Base-by-base conservation (phyloP, 2,329 filamentous ascomycete genomes). In the Pseudogymnoascus sp. region DNA sequence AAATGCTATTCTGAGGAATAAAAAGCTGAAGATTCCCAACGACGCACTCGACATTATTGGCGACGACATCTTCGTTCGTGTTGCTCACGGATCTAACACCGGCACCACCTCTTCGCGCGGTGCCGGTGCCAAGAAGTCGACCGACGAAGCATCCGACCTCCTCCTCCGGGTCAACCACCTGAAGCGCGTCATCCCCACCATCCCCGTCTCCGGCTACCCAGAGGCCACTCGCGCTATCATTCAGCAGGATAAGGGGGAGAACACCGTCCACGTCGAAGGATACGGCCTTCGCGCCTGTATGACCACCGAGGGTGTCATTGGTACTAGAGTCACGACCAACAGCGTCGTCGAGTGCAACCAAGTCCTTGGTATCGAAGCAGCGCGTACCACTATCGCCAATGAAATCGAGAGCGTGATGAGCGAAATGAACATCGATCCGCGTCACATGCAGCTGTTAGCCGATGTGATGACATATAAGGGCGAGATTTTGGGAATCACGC, bases 391-490 rank as follows among this genome's bases (percentile, higher is more conserved):
- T 5, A 97, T 99, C 71, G 90, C 94, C 59, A 80, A 84, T 51
- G 94, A 99, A 78, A 97, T 99, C 70, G 83, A 82, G 61, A 81
- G 83, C 60, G 94, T 97, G 72, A 99, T 97, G 92, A 85, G 85
- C 36, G 86, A 88, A 73, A 97, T 99, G 92, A 87, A 85, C 74
- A 97, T 99, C 70, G 94, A 99, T 76, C 93, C 92, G 48, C 90
- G 94, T 62, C 94, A 99, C 78, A 97, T 99, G 92, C 89, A 97
- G 74, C 83, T 99, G 15, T 84, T 99, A 1, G 93, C 94, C 9
- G 94, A 99, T 71, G 92, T 97, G 61, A 99, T 99, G 94, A 97
- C 94, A 0, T 97, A 93, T 82, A 97, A 97, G 79, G 94, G 94
- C 59, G 93, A 97, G 68, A 90, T 99, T 0, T 83, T 97, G 15